Percentiles rank a stretch among this genome's conserved stretches.
Conservation (phyloP, 768 basidiomycete species). For the Kwoniella sp. region DNA sequence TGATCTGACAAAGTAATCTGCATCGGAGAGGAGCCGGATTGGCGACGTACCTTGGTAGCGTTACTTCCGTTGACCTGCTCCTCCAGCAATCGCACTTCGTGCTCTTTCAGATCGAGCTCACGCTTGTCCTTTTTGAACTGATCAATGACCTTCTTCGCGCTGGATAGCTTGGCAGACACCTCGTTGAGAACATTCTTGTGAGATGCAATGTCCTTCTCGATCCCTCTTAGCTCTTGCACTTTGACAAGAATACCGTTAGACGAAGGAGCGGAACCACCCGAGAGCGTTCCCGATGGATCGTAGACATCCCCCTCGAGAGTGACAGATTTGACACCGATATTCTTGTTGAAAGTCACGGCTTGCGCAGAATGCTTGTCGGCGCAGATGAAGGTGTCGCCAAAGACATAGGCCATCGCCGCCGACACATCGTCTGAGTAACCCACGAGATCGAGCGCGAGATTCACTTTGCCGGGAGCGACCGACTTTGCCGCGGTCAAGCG, state of each 20-base stretch:
- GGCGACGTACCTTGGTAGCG: constrained; percentile 72
- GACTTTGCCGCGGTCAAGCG: constrained; percentile 73
- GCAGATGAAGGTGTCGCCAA: constrained; percentile 89
- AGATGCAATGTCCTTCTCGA: constrained; percentile 65
- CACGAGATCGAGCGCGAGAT: constrained; percentile 84
- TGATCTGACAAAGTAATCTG: neutral
- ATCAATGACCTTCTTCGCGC: constrained; percentile 57
- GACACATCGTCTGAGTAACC: constrained; percentile 78
- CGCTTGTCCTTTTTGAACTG: constrained; percentile 61
- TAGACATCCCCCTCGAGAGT: constrained; percentile 95
- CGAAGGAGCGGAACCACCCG: constrained; percentile 83
- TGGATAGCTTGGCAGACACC: constrained; percentile 65
- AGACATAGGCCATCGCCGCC: constrained; percentile 89
- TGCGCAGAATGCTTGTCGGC: constrained; percentile 85
- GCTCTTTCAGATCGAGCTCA: constrained; percentile 85
- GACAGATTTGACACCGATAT: constrained; percentile 75
- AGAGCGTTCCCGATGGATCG: constrained; percentile 91
- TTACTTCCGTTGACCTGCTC: constrained; percentile 87
- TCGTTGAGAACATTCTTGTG: constrained; percentile 61
- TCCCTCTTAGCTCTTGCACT: constrained; percentile 77
- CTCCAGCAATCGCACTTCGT: constrained; percentile 77
- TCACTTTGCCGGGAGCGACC: constrained; percentile 77
- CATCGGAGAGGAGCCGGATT: too few relatives aligned
- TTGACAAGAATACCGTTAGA: constrained; percentile 71
- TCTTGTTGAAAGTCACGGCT: constrained; percentile 76